Conservation (phyloP, 805 yeast genomes). For the Zygosaccharomyces bailii region DNA sequence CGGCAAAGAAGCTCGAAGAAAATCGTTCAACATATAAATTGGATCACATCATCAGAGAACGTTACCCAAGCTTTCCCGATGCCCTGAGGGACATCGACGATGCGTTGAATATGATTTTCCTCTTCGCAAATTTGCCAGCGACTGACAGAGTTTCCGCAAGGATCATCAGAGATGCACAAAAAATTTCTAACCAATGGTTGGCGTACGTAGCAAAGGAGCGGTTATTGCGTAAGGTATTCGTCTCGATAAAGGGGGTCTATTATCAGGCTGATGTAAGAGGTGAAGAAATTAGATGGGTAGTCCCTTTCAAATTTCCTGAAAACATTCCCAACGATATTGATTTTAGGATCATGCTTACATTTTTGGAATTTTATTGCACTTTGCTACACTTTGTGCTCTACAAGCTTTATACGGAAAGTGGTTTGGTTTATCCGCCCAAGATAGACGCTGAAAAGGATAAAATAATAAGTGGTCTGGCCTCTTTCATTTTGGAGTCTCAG, state of each 20-base stretch:
- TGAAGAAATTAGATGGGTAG: slow-evolving; percentile 92
- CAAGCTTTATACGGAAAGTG: slow-evolving; percentile 81
- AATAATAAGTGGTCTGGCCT: slow-evolving; percentile 84
- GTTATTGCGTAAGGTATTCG: slow-evolving; percentile 81
- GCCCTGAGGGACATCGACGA: slow-evolving; percentile 93
- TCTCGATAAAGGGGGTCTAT: slow-evolving; percentile 94
- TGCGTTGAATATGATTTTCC: slow-evolving; percentile 89
- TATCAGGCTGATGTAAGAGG: slow-evolving; percentile 88
- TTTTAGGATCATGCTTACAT: slow-evolving; percentile 94
- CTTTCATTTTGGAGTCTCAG: slow-evolving; percentile 67
- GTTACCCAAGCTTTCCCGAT: slow-evolving; percentile 91
- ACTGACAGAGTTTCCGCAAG: slow-evolving; percentile 75
- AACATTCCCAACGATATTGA: slow-evolving; percentile 92
- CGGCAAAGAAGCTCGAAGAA: slow-evolving; percentile 81
- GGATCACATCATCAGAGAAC: slow-evolving; percentile 87
- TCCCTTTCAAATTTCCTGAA: slow-evolving; percentile 95
- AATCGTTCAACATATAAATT: slow-evolving; percentile 70
- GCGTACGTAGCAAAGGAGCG: slow-evolving; percentile 88
- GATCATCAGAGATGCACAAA: slow-evolving; percentile 84
- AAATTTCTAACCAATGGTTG: slow-evolving; percentile 89
- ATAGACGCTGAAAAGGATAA: slow-evolving; percentile 68
- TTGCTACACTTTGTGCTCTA: slow-evolving; percentile 80
- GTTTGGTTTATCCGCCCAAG: slow-evolving; percentile 86
- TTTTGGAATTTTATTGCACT: slow-evolving; percentile 93
- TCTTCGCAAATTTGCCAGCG: slow-evolving; percentile 93